Evolutionary conservation across 192 early-diverging fungal genomes (phyloP).

Genomic region (Coemansia sp.): DNA sequence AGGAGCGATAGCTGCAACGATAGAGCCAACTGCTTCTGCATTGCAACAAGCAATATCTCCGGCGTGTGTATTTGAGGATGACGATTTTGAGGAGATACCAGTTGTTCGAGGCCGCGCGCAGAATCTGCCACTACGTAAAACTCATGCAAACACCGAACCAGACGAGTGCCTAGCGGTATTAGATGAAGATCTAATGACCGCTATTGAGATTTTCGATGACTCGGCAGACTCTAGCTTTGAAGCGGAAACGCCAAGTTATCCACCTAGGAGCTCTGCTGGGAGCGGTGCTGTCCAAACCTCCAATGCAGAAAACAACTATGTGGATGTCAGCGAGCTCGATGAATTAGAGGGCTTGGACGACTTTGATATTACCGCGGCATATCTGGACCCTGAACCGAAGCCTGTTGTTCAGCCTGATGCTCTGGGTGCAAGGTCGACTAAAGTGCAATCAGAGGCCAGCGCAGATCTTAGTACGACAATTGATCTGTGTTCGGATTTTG

Average conservation of each 20-base stretch:
- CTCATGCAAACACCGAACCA: neutral
- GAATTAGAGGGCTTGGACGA: conserved; percentile 2
- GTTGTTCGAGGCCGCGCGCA: neutral
- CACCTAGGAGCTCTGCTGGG: neutral
- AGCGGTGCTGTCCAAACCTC: neutral
- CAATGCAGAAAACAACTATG: neutral
- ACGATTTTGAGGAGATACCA: neutral
- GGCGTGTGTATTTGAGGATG: conserved; percentile 6
- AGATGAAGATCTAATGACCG: conserved; percentile 19
- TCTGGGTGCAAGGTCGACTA: neutral
- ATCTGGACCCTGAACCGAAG: neutral
- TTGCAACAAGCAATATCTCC: neutral
- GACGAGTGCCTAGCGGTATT: conserved; percentile 15
- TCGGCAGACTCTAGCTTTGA: neutral
- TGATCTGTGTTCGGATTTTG: conserved; percentile 26
- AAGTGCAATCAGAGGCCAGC: neutral
- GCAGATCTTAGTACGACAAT: conserved; percentile 1
- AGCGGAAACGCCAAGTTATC: neutral
- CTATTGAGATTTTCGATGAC: conserved; percentile 42
- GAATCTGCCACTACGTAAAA: neutral
- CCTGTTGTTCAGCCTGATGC: neutral
- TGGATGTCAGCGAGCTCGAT: conserved; percentile 2
- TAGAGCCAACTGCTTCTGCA: neutral
- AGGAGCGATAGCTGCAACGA: neutral
- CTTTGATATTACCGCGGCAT: conserved; percentile 1